These are phyloP conservation scores for Aspergillus ostianus DNA, from an alignment of 495 filamentous ascomycete species.

Conservation along the genomic window DNA sequence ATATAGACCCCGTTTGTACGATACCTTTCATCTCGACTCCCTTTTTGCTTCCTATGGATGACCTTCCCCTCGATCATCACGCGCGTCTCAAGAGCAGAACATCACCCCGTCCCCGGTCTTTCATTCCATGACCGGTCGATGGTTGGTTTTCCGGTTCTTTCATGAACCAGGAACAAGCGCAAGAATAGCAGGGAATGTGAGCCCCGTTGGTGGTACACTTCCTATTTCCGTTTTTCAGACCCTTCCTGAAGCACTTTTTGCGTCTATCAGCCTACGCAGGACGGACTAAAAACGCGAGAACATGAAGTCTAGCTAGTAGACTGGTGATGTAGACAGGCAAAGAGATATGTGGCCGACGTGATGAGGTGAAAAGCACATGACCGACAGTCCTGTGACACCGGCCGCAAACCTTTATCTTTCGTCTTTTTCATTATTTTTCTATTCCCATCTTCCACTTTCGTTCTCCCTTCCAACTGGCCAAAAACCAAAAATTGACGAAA, in stretches of 20 bases:
- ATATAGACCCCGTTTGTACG: constrained; percentile 23
- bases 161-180: constrained; percentile 33
- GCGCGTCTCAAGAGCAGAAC: constrained; percentile 42
- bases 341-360: no score
- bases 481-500: no score
- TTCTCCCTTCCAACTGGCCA: no score
- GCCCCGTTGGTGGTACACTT: constrained; percentile 39
- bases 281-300: constrained; percentile 56
- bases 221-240: constrained; percentile 49
- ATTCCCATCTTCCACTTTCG: background rate
- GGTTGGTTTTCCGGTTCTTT: constrained; percentile 13
- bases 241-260: constrained; percentile 29
- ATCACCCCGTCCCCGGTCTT: constrained; percentile 33
- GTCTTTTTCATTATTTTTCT: no score
- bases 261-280: constrained; percentile 45
- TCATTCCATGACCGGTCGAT: constrained; percentile 27
- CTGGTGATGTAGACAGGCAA: background rate
- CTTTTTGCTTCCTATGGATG: constrained; percentile 4
- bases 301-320: constrained; percentile 17
- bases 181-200: constrained; percentile 44
- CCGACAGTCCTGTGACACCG: background rate
- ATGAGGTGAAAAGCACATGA: no score
- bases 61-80: constrained; percentile 18
- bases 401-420: no score
- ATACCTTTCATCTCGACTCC: constrained; percentile 16